Conservation (phyloP, 257 asterid species). For the Solanum pinnatisectum region DNA sequence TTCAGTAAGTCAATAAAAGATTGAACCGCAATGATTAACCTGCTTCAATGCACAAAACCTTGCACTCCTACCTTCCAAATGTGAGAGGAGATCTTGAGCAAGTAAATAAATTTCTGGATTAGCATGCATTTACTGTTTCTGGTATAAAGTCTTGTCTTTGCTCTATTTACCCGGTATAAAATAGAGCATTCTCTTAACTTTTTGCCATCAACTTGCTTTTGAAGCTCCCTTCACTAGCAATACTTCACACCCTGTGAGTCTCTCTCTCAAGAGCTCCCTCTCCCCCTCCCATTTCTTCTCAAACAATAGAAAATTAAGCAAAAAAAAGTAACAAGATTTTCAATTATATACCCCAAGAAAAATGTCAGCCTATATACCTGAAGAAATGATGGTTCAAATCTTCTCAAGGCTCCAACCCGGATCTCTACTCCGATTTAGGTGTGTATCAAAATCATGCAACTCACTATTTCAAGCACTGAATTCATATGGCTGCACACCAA, state of each 20-base stretch:
- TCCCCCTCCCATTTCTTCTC: background rate
- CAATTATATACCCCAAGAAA: background rate
- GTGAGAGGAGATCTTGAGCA: background rate
- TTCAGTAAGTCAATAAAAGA: background rate
- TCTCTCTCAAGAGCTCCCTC: background rate
- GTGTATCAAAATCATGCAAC: conserved; percentile 7
- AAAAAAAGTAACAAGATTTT: background rate
- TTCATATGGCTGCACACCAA: background rate
- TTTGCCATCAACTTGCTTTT: background rate
- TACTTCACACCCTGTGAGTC: background rate
- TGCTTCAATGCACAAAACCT: background rate
- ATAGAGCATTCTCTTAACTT: background rate
- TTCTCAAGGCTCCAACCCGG: background rate
- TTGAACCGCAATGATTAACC: background rate
- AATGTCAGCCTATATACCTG: background rate
- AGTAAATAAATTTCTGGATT: background rate
- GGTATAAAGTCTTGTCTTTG: background rate
- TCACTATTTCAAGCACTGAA: background rate
- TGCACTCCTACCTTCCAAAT: background rate
- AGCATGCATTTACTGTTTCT: background rate
- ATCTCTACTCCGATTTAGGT: conserved; percentile 7
- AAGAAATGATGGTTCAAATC: conserved; percentile 1
- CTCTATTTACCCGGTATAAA: background rate
- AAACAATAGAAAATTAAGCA: background rate
- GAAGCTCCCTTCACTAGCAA: background rate